Base-by-base conservation (phyloP, 805 yeast species). In the Spathaspora gorwiae region DNA sequence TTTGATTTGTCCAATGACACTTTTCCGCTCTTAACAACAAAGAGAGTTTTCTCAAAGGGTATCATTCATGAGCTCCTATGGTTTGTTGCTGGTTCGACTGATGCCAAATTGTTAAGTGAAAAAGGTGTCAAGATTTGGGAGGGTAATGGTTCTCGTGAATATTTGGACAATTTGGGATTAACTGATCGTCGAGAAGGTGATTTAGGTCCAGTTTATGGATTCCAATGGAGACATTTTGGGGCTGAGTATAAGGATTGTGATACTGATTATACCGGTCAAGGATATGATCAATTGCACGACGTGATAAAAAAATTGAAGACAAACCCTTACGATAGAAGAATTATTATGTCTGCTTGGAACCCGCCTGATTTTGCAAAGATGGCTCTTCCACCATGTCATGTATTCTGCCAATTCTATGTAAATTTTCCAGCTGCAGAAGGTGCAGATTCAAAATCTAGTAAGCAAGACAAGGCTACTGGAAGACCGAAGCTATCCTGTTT, bases 381-480 rank as follows among this genome's bases (percentile, higher is more conserved):
- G 99, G 99, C 99, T 0, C 74, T 94, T 44, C 99, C 99, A 10
- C 99, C 99, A 26, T 94, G 99, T 60, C 99, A 94, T 65, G 95
- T 94, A 24, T 87, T 94, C 60, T 83, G 95, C 45, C 99, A 94
- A 65, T 94, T 94, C 60, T 94, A 87, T 62, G 99, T 94, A 35
- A 86, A 78, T 56, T 87, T 86, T 69, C 92, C 95, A n/a, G 61
- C 66, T 41, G 70, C 70, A 26, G 49, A 52, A n/a, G 32, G 53
- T 42, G 70, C 69, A 12, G 47, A 50, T 4, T 3, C 39, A 42
- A 35, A 24, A 51, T 2, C 31, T 39, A 12, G 53, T 53, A 6
- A 37, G 27, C 40, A 37, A 37, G 35, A 3, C 33, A 55, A 47
- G 47, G 43, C 43, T 26, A 26, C 48, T 6, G 47, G 60, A 4